These are phyloP conservation scores for Ambrosiella xylebori DNA, from an alignment of 2,329 filamentous ascomycete genomes.

Conservation along the genomic window DNA sequence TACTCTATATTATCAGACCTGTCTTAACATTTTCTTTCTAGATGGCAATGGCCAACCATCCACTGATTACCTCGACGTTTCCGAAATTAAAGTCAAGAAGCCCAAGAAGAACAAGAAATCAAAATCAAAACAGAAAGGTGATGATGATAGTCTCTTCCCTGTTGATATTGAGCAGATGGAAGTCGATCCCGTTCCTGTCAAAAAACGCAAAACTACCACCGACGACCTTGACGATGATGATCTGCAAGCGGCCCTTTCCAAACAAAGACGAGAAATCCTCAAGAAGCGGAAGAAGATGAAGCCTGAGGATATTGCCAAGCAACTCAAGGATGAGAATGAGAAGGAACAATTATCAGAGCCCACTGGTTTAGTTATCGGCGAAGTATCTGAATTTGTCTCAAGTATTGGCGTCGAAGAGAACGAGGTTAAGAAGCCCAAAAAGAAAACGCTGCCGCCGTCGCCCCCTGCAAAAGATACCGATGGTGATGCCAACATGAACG, in stretches of 20 bases:
- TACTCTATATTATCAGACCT: background rate
- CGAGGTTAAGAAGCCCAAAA: conserved; percentile 36
- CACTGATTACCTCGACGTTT: conserved; percentile 81
- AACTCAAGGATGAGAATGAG: conserved; percentile 47
- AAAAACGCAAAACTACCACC: conserved; percentile 49
- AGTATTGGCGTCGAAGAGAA: conserved; percentile 55
- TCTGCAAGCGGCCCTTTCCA: conserved; percentile 66
- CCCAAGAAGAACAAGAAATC: conserved; percentile 85
- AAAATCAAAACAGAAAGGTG: conserved; percentile 51
- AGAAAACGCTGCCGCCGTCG: conserved; percentile 22
- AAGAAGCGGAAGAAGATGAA: conserved; percentile 82
- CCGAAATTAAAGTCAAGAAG: conserved; percentile 84
- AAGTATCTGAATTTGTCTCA: conserved; percentile 87
- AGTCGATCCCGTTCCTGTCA: conserved; percentile 39
- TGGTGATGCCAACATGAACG: conserved; percentile 21
- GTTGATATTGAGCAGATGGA: conserved; percentile 42
- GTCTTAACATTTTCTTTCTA: background rate
- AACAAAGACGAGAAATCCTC: conserved; percentile 65
- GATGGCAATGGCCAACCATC: conserved; percentile 19
- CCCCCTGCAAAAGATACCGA: conserved; percentile 26
- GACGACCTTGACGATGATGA: conserved; percentile 74
- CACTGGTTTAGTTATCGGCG: conserved; percentile 73
- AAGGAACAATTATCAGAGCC: conserved; percentile 23
- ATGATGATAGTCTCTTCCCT: conserved; percentile 44
- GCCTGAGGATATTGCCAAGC: conserved; percentile 72